Conservation (phyloP, 495 filamentous ascomycete genomes). For the Margaritispora aquatica region DNA sequence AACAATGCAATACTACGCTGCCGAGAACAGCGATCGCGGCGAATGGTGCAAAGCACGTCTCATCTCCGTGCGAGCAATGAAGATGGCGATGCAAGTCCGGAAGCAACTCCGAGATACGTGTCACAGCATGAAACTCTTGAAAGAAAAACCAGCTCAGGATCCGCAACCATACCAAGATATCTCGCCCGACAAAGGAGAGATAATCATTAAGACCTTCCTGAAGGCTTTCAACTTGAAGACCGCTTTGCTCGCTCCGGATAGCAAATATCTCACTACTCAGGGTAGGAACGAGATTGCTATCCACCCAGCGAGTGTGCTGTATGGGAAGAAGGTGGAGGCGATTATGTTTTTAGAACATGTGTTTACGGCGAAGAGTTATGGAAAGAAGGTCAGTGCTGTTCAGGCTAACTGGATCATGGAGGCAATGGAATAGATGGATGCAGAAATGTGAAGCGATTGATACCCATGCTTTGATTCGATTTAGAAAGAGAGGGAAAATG, state of each 20-base stretch:
- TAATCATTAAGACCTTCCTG: slow-evolving; percentile 74
- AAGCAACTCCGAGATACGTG: slow-evolving; percentile 76
- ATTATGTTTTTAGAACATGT: slow-evolving; percentile 97
- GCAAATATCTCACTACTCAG: slow-evolving; percentile 75
- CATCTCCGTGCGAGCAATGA: slow-evolving; percentile 79
- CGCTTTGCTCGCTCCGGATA: slow-evolving; percentile 75
- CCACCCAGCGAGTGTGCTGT: slow-evolving; percentile 81
- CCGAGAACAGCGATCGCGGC: slow-evolving; percentile 65
- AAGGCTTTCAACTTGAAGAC: slow-evolving; percentile 77
- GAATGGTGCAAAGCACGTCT: slow-evolving; percentile 74
- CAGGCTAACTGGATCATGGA: slow-evolving; percentile 85
- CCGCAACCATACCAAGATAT: slow-evolving; percentile 41
- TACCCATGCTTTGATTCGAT: too few relatives aligned
- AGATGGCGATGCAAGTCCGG: slow-evolving; percentile 63
- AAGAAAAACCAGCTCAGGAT: slow-evolving; percentile 28
- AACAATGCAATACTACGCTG: slow-evolving; percentile 74
- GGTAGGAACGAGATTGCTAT: slow-evolving; percentile 84
- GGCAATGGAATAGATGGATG: slow-evolving; percentile 4
- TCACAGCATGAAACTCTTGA: slow-evolving; percentile 39
- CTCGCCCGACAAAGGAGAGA: slow-evolving; percentile 45
- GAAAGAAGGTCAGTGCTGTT: slow-evolving; percentile 78
- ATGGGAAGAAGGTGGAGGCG: slow-evolving; percentile 82
- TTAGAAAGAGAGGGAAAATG: too few relatives aligned
- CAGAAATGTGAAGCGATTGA: background rate
- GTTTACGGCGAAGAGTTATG: slow-evolving; percentile 88